Conservation (phyloP, 495 filamentous ascomycete genomes). For the Emericellopsis terricola region DNA sequence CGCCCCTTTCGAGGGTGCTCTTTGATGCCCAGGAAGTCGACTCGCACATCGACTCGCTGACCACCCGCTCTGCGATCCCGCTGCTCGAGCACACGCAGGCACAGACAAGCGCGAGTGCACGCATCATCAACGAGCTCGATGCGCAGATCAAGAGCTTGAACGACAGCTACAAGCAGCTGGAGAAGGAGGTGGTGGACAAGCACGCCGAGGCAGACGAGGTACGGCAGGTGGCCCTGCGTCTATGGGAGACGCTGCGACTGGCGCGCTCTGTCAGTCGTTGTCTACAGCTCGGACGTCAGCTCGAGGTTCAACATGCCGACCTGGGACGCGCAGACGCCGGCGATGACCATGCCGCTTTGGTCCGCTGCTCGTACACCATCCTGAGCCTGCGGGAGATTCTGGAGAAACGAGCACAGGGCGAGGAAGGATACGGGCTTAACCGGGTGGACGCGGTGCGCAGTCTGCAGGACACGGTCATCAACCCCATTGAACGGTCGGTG, state of each 20-base stretch:
- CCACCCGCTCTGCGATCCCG: constrained; percentile 66
- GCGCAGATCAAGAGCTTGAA: constrained; percentile 61
- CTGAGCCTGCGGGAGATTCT: constrained; percentile 57
- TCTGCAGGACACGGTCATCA: constrained; percentile 45
- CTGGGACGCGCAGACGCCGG: constrained; percentile 16
- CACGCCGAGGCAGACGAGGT: constrained; percentile 70
- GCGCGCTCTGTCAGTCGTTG: constrained; percentile 58
- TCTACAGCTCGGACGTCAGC: constrained; percentile 63
- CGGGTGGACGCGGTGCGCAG: constrained; percentile 48
- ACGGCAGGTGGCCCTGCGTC: constrained; percentile 46
- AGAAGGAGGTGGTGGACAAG: constrained; percentile 66
- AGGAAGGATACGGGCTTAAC: constrained; percentile 62
- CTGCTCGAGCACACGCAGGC: constrained; percentile 62
- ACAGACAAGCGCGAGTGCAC: constrained; percentile 47
- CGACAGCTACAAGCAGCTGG: constrained; percentile 64
- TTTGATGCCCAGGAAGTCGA: constrained; percentile 97
- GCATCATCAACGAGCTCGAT: constrained; percentile 54
- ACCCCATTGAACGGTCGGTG: constrained; percentile 51
- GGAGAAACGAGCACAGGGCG: constrained; percentile 36
- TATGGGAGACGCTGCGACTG: constrained; percentile 63
- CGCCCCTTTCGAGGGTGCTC: constrained; percentile 79
- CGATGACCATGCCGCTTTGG: constrained; percentile 60
- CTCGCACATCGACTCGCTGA: constrained; percentile 81
- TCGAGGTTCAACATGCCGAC: constrained; percentile 61
- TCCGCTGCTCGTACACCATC: constrained; percentile 61